A percentile compares a stretch with the other conserved stretches of the same genome.
These are phyloP conservation scores for Moniliella sp. DNA, from an alignment of 1,284 basidiomycete genomes.

Conservation along the genomic window DNA sequence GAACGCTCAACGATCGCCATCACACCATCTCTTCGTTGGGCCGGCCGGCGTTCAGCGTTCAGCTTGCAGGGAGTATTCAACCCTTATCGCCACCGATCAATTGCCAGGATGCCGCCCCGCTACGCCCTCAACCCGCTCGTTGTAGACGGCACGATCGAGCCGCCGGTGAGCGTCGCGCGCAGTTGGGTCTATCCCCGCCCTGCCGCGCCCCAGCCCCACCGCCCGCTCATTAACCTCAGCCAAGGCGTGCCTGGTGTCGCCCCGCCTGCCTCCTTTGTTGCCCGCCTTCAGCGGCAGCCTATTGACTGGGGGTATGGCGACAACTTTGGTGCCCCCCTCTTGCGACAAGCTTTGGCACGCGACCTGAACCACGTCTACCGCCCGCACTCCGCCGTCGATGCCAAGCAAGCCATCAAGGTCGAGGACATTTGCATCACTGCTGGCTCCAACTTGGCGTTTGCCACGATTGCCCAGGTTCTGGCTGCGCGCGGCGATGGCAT, in stretches of 20 bases:
- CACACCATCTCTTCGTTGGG: no score
- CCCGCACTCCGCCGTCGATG: constrained; percentile 26
- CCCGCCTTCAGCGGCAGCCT: constrained; percentile 2
- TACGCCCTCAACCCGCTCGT: neutral
- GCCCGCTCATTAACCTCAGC: constrained; percentile 15
- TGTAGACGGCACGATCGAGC: constrained; percentile 1
- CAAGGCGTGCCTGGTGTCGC: constrained; percentile 19
- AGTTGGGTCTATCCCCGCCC: constrained; percentile 3
- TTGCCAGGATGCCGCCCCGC: no score
- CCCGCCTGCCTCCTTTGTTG: constrained; percentile 5
- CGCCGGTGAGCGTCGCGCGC: constrained; percentile 3
- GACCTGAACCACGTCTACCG: constrained; percentile 52
- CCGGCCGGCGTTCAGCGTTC: no score
- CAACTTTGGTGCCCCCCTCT: constrained; percentile 44
- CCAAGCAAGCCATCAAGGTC: constrained; percentile 30
- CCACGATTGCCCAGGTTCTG: constrained; percentile 45
- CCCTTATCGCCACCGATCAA: no score
- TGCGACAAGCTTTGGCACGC: constrained; percentile 44
- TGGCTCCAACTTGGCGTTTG: constrained; percentile 52
- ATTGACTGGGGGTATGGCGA: constrained; percentile 43
- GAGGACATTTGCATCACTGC: constrained; percentile 38
- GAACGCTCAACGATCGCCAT: no score
- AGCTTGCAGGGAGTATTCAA: no score
- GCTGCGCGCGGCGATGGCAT: constrained; percentile 53
- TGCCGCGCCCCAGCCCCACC: constrained; percentile 2